Percentiles rank a stretch among this genome's conserved stretches.
Evolutionary conservation across 805 yeast genomes (phyloP).

Genomic region (Kazachstania viticola): DNA sequence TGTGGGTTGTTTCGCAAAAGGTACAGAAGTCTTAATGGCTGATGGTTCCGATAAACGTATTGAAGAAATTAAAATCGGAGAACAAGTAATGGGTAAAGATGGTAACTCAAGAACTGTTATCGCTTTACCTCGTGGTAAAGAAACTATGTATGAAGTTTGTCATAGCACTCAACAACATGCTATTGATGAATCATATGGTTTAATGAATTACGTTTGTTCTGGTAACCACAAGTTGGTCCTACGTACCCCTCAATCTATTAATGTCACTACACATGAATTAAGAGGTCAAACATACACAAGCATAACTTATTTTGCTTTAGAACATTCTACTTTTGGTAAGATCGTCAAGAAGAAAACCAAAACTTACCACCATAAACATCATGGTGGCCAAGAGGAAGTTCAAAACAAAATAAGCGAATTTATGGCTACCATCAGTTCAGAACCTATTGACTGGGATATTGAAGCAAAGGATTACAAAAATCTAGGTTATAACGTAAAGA

Average conservation of each 20-base stretch:
- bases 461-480: conserved; percentile 29
- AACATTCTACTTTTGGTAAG: conserved; percentile 4
- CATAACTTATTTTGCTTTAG: conserved; percentile 18
- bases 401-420: too few relatives aligned
- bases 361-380: conserved; percentile 4
- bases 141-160: conserved; percentile 31
- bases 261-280: conserved; percentile 4
- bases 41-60: conserved; percentile 29
- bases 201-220: conserved; percentile 20
- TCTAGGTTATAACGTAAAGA: conserved; percentile 20
- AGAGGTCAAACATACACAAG: conserved; percentile 8
- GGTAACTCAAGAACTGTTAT: conserved; percentile 33
- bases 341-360: conserved; percentile 3
- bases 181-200: conserved; percentile 1
- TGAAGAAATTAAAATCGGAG: conserved; percentile 31
- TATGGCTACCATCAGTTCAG: conserved; percentile 7
- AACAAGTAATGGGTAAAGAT: conserved; percentile 35
- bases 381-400: too few relatives aligned
- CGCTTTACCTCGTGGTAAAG: conserved; percentile 35
- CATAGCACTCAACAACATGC: conserved; percentile 11
- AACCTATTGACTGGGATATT: conserved; percentile 30
- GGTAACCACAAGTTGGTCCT: conserved; percentile 31
- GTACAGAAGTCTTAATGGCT: conserved; percentile 35
- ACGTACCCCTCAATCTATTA: conserved; percentile 18
- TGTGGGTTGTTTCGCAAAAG: conserved; percentile 53